Evolutionary conservation across 805 yeast species (phyloP), one percentile per base, ranked within the genome.

Genomic region (Osmozyma mogii): DNA sequence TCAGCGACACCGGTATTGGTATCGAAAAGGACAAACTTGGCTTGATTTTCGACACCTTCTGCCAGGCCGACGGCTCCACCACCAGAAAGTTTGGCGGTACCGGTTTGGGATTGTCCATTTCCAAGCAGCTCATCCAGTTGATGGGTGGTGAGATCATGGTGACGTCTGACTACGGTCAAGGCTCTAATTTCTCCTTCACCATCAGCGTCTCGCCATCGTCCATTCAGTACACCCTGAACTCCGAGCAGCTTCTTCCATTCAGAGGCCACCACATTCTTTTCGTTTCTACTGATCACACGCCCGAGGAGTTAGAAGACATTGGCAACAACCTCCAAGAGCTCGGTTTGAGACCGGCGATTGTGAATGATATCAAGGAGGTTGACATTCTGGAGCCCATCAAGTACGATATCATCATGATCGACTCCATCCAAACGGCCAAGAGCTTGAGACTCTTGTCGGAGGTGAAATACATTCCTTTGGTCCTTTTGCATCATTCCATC

Each of bases 131-230:
- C 43, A 84, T 85, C 47, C 88, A 83, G 47, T 67, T 84, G 40
- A 84, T 85, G 95, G 95, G 95, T 24, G 95, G 95, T 50, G 89
- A 81, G 40, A 84, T 84, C 38, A 84, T 95, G 95, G 95, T 85
- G 16, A 73, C 83, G 14, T 82, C 94, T 1, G 70, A 68, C 36
- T 82, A 76, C 48, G 92, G 89, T 15, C 65, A 70, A 45, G 95
- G 95, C 2, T 82, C 94, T 3, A 78, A 80, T 46, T 84, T 84
- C 52, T 80, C 75, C 55, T 84, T 84, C 56, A 82, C 94, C 0
- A 73, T 84, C 14, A 69, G 79, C 28, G 85, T 84, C n/a, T 67
- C 83, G 4, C 84, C 84, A 6, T 83, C 89, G 1, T 61, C 61
- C 35, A 71, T 75, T 11, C 67, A 75, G 24, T 65, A 80, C 37